A percentile compares a stretch with the other conserved stretches of the same genome.
These are phyloP conservation scores for Halteria grandinella DNA, from an alignment of 73 alveolate species.

Conservation along the genomic window DNA sequence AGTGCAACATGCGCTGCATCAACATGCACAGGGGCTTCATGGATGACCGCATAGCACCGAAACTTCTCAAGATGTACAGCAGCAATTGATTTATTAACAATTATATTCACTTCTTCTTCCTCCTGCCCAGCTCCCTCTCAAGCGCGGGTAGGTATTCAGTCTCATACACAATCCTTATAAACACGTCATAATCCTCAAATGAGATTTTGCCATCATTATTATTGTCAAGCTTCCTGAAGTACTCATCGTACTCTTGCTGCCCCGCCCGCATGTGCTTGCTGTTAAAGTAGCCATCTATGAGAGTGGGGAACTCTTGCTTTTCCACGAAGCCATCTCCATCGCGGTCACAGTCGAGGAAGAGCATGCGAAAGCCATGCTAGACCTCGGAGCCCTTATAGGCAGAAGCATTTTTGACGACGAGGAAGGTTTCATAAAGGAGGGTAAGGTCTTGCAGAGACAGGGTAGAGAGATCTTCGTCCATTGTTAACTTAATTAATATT, in stretches of 20 bases:
- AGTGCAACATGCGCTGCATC: slow-evolving; percentile 8
- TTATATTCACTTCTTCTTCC: too few species aligned
- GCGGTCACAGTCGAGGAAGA: slow-evolving; percentile 23
- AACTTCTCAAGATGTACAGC: too few species aligned
- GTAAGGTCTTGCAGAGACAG: slow-evolving; percentile 19
- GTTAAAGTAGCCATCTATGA: slow-evolving; percentile 33
- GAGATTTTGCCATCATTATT: slow-evolving; percentile 28
- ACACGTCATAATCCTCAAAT: slow-evolving; percentile 38
- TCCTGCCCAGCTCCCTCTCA: slow-evolving; percentile 17
- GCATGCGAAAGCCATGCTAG: slow-evolving; percentile 8
- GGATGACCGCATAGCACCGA: too few species aligned
- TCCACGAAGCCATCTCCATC: slow-evolving; percentile 36
- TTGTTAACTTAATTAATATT: background rate
- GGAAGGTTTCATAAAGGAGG: slow-evolving; percentile 17
- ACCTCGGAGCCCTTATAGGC: slow-evolving; percentile 46
- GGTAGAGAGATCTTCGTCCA: slow-evolving; percentile 21
- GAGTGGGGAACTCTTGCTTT: background rate
- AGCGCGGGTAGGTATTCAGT: slow-evolving; percentile 30
- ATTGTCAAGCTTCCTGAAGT: slow-evolving; percentile 21
- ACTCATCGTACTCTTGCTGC: background rate
- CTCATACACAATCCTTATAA: slow-evolving; percentile 35
- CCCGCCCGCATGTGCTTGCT: slow-evolving; percentile 17
- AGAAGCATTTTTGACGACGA: slow-evolving; percentile 12
- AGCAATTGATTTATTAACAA: too few species aligned
- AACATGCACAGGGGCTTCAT: slow-evolving; percentile 9